Conservation (phyloP, 352 stramenopile species). For the Phytophthora pini region DNA sequence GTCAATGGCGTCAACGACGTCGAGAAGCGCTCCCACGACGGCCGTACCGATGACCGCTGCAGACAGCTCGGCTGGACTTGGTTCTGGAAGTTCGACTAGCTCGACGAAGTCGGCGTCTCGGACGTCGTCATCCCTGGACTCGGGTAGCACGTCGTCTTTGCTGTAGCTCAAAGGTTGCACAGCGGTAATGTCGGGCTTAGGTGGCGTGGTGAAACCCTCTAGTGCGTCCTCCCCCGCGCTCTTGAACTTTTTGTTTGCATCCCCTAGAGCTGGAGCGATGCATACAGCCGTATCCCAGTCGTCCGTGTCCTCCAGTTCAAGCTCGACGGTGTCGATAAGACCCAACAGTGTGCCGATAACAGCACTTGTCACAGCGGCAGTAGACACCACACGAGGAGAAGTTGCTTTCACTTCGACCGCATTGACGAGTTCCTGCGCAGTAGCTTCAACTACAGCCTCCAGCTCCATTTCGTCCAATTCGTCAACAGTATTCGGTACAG, state of each 20-base stretch:
- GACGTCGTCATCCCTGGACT: conserved; percentile 12
- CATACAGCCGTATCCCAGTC: neutral
- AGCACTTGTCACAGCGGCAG: conserved; percentile 25
- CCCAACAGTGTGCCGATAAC: conserved; percentile 24
- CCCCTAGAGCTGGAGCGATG: conserved; percentile 6
- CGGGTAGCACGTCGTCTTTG: neutral
- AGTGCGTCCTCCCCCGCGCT: neutral
- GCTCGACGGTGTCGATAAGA: conserved; percentile 24
- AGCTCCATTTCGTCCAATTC: conserved; percentile 9
- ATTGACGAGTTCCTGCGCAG: conserved; percentile 16
- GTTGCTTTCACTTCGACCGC: conserved; percentile 18
- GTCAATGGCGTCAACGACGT: conserved; percentile 23
- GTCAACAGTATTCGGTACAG: too few relatives aligned
- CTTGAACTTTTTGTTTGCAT: neutral
- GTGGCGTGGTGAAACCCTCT: neutral
- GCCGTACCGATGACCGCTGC: conserved; percentile 17
- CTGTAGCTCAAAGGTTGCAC: neutral
- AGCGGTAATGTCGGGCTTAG: neutral
- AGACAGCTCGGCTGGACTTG: conserved; percentile 23
- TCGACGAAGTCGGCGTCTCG: conserved; percentile 29
- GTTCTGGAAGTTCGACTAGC: conserved; percentile 20
- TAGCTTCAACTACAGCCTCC: conserved; percentile 13
- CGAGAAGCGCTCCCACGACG: conserved; percentile 28
- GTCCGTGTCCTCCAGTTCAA: conserved; percentile 8
- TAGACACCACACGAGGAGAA: conserved; percentile 21